Evolutionary conservation across 495 filamentous ascomycete genomes (phyloP).

Genomic region (Tricharina praecox): DNA sequence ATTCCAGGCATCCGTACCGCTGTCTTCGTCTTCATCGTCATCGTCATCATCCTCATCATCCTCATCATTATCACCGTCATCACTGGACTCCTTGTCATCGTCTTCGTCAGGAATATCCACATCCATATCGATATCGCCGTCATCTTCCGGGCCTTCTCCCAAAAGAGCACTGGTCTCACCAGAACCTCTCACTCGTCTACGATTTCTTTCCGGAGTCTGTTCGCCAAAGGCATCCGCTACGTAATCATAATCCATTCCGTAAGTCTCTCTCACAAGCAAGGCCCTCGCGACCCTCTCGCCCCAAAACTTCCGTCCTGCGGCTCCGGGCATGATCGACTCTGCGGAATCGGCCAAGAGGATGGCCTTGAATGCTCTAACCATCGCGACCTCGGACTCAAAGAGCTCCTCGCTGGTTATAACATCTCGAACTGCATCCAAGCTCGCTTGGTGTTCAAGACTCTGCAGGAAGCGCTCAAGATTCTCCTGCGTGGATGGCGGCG

Average conservation of each 20-base stretch:
- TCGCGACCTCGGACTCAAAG: constrained; percentile 14
- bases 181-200: too few species aligned
- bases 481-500: background rate
- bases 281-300: constrained; percentile 41
- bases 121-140: constrained; percentile 10
- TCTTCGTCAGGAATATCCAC: constrained; percentile 27
- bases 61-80: constrained; percentile 22
- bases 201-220: too few species aligned
- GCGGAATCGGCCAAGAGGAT: background rate
- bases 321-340: background rate
- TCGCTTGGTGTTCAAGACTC: constrained; percentile 11
- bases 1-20: constrained; percentile 24
- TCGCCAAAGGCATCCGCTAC: constrained; percentile 43
- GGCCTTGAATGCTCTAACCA: constrained; percentile 15
- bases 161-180: too few species aligned
- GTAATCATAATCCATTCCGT: constrained; percentile 39
- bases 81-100: constrained; percentile 26
- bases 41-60: constrained; percentile 27
- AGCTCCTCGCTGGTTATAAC: constrained; percentile 16
- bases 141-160: constrained; percentile 7
- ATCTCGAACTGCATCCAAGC: constrained; percentile 8
- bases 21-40: constrained; percentile 25
- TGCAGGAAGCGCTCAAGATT: constrained; percentile 10
- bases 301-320: constrained; percentile 41
- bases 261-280: constrained; percentile 43